Conservation (phyloP, 2,329 filamentous ascomycete species). For the Gnomoniopsis sp. region DNA sequence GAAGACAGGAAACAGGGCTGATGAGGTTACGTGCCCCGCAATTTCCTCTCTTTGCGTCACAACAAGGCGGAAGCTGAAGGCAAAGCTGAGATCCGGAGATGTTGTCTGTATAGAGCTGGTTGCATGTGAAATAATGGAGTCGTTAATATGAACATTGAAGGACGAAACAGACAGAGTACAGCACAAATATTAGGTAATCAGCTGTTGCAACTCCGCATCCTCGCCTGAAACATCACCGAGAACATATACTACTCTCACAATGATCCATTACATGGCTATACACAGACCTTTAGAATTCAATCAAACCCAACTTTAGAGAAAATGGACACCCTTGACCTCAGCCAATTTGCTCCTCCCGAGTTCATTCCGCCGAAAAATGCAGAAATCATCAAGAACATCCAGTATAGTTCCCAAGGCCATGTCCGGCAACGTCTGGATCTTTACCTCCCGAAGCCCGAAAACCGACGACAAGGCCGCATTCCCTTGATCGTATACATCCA, state of each 20-base stretch:
- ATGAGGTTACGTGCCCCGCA: background rate
- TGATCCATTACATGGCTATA: background rate
- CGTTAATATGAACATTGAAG: too few relatives aligned
- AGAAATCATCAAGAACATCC: conserved; percentile 11
- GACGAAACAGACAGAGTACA: too few relatives aligned
- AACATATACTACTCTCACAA: background rate
- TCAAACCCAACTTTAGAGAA: background rate
- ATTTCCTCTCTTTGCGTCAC: background rate
- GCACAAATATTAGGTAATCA: too few relatives aligned
- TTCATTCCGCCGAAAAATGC: conserved; percentile 14
- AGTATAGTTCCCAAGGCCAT: conserved; percentile 12
- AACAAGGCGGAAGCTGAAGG: background rate
- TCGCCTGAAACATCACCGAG: too few relatives aligned
- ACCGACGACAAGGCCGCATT: background rate
- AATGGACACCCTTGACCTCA: background rate
- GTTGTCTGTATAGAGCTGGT: too few relatives aligned
- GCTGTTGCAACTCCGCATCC: too few relatives aligned
- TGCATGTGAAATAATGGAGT: too few relatives aligned
- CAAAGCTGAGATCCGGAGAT: background rate
- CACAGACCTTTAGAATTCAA: background rate
- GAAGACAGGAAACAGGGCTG: background rate
- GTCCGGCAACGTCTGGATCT: conserved; percentile 15
- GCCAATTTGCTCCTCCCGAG: background rate
- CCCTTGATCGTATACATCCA: conserved; percentile 16
- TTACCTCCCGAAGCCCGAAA: conserved; percentile 10